These are phyloP conservation scores for Pseudogymnoascus verrucosus DNA, from an alignment of 2,329 filamentous ascomycete genomes.

Conservation along the genomic window DNA sequence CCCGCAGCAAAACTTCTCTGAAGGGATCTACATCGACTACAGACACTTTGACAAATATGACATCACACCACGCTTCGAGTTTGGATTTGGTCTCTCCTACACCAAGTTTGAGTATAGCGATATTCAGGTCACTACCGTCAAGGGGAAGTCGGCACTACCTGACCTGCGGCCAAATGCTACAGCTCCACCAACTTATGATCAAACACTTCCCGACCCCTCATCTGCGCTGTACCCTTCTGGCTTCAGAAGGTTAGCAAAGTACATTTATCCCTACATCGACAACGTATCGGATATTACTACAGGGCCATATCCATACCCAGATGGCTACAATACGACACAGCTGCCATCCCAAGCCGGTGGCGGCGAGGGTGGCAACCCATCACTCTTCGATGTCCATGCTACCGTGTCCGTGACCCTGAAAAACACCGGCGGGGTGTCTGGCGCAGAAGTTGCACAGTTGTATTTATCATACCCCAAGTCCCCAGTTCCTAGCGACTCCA, in stretches of 20 bases:
- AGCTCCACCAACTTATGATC: slow-evolving; percentile 42
- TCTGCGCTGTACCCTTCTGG: slow-evolving; percentile 47
- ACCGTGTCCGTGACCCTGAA: slow-evolving; percentile 43
- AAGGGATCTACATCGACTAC: slow-evolving; percentile 85
- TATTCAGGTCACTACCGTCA: slow-evolving; percentile 35
- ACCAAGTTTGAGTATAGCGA: slow-evolving; percentile 51
- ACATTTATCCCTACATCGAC: slow-evolving; percentile 55
- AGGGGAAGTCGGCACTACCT: slow-evolving; percentile 27
- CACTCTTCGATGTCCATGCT: slow-evolving; percentile 47
- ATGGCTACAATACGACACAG: slow-evolving; percentile 40
- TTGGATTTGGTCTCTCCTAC: slow-evolving; percentile 74
- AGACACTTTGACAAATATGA: slow-evolving; percentile 73
- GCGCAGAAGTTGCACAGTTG: slow-evolving; percentile 48
- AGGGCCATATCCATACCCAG: slow-evolving; percentile 31
- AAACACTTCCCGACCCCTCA: slow-evolving; percentile 40
- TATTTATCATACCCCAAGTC: slow-evolving; percentile 43
- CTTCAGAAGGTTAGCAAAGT: slow-evolving; percentile 51
- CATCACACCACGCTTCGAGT: slow-evolving; percentile 72
- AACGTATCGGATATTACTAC: slow-evolving; percentile 31
- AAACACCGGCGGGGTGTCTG: slow-evolving; percentile 48
- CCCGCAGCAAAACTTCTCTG: slow-evolving; percentile 74
- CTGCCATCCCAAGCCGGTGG: slow-evolving; percentile 52
- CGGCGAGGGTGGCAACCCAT: slow-evolving; percentile 49
- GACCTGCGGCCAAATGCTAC: slow-evolving; percentile 29
- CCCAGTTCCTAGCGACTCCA: slow-evolving; percentile 41